These are phyloP conservation scores for Coemansia sp. DNA, from an alignment of 192 early-diverging fungal genomes.

Conservation along the genomic window DNA sequence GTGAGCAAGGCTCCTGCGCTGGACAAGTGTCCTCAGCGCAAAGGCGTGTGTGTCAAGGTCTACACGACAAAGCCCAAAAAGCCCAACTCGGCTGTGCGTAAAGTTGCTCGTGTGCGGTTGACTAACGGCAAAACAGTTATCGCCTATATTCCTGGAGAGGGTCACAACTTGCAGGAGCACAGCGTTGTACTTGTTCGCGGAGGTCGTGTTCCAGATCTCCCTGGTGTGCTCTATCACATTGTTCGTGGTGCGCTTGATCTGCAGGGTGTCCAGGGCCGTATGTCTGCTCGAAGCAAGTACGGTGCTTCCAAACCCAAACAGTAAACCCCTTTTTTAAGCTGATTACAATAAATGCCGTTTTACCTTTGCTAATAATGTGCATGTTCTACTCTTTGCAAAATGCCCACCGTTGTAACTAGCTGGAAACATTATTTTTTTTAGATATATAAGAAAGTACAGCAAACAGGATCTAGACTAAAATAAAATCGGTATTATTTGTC, in stretches of 20 bases:
- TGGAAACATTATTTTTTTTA: not conserved
- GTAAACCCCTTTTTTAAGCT: no score
- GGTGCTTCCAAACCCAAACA: conserved; percentile 79
- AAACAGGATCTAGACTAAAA: not conserved
- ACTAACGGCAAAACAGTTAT: conserved; percentile 90
- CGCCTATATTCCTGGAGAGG: conserved; percentile 98
- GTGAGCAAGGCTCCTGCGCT: conserved; percentile 79
- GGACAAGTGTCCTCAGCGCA: conserved; percentile 82
- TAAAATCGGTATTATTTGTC: not conserved
- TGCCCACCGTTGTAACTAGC: not conserved
- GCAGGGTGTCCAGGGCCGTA: conserved; percentile 87
- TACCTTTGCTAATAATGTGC: no score
- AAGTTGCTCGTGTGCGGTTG: conserved; percentile 87
- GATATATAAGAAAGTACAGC: not conserved
- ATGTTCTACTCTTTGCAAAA: no score
- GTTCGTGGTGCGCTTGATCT: conserved; percentile 92
- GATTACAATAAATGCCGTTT: no score
- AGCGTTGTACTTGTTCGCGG: conserved; percentile 93
- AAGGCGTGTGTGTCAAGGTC: conserved; percentile 94
- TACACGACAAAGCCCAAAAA: conserved; percentile 97
- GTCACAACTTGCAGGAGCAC: conserved; percentile 98
- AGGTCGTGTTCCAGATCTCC: conserved; percentile 93
- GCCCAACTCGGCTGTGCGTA: conserved; percentile 96
- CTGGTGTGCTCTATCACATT: conserved; percentile 95
- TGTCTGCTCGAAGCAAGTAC: conserved; percentile 86